Percentiles rank a stretch among this genome's conserved stretches.
These are phyloP conservation scores for Fusarium pilosicola DNA, from an alignment of 2,329 filamentous ascomycete species.

Conservation along the genomic window DNA sequence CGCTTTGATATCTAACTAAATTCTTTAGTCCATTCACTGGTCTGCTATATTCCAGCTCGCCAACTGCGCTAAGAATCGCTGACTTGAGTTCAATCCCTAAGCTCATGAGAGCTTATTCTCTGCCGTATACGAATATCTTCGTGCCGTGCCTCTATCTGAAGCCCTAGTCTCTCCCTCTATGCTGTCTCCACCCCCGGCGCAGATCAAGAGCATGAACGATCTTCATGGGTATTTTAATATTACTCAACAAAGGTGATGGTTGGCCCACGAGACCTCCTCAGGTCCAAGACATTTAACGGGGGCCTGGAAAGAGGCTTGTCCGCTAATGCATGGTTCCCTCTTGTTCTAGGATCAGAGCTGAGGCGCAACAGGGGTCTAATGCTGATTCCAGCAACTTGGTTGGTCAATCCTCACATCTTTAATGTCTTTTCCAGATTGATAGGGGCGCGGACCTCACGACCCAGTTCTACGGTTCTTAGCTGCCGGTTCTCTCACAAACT, in stretches of 20 bases:
- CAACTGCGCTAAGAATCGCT: slow-evolving; percentile 8
- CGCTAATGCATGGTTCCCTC: slow-evolving; percentile 9
- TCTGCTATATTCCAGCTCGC: slow-evolving; percentile 16
- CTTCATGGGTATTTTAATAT: slow-evolving; percentile 5
- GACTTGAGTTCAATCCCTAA: neutral
- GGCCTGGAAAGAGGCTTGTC: slow-evolving; percentile 27
- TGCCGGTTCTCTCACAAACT: neutral
- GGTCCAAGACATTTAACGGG: slow-evolving; percentile 23
- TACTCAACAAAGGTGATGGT: slow-evolving; percentile 18
- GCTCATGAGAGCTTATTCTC: neutral
- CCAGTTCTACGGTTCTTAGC: slow-evolving; percentile 5
- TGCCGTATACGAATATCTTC: slow-evolving; percentile 2
- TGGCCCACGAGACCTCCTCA: slow-evolving; percentile 7
- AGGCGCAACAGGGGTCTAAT: slow-evolving; percentile 25
- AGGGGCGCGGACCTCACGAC: slow-evolving; percentile 15
- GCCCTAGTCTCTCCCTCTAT: neutral
- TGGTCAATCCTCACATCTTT: slow-evolving; percentile 36
- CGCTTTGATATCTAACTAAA: slow-evolving; percentile 18
- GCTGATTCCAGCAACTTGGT: slow-evolving; percentile 22
- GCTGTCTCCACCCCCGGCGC: neutral
- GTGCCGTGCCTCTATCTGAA: slow-evolving; percentile 4
- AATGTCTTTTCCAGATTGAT: slow-evolving; percentile 38
- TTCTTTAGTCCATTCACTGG: slow-evolving; percentile 16
- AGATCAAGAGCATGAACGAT: slow-evolving; percentile 3
- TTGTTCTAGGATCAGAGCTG: slow-evolving; percentile 22